Evolutionary conservation across 169 alveolate genomes (phyloP), one percentile per base, ranked within the genome.

Genomic region (Miamiensis avidus): DNA sequence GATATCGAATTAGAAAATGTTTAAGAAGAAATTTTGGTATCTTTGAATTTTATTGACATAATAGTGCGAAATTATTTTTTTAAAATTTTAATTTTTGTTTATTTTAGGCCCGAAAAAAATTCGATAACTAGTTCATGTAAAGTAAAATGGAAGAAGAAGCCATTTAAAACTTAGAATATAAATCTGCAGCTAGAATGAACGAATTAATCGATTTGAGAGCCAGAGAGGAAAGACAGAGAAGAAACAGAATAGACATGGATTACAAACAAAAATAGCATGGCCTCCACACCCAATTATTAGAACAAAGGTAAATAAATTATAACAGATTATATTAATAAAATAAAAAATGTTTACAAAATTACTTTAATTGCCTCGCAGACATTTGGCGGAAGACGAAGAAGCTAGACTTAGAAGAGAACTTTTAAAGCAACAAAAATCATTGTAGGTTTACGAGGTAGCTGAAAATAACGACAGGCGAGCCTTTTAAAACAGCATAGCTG

Each of bases 101-200:
- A 49, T 49, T 49, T 49, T 49, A 49, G 69, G 26, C 4, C 4
- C 78, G 75, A 79, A 82, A 11, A 78, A 75, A 75, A 64, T 65
- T 0, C 28, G 90, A 86, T 26, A 79, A 75, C 65, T 81, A 74
- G 25, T 74, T 78, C 34, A 29, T 81, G 30, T 65, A 49, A 0
- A 74, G 83, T 0, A 64, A 74, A 28, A 32, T 81, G 69, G 86
- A 86, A 29, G 90, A 86, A 65, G 86, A 86, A 29, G 87, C 90
- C 29, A 25, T 86, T 65, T 76, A 77, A 28, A 81, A 86, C 4
- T 64, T 86, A 30, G 90, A 86, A 64, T 81, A 49, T 29, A 79
- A 79, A 65, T 34, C 84, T n/a, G 74, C 76, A 49, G 76, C 64
- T 34, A 79, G 84, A 79, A 79, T 79, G 6, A 79, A 79, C 6